These are phyloP conservation scores for Phytophthora pluvialis DNA, from an alignment of 352 stramenopile genomes.

Conservation along the genomic window DNA sequence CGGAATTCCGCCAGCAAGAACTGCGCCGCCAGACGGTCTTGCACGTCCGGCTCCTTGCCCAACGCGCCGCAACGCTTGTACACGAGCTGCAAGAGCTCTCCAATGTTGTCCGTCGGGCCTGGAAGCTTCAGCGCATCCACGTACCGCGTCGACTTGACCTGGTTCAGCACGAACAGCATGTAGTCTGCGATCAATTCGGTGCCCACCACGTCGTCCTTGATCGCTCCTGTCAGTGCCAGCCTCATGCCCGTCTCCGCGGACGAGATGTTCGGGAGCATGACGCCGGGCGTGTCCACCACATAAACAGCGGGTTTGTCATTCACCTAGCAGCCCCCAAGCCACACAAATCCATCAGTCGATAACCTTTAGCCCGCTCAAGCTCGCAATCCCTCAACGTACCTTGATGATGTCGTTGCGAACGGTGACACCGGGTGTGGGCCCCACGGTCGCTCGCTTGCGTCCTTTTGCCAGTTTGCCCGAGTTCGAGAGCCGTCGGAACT, in stretches of 20 bases:
- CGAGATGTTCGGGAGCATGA: slow-evolving; percentile 89
- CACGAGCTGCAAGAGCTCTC: slow-evolving; percentile 65
- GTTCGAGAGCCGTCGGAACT: slow-evolving; percentile 78
- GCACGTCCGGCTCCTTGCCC: slow-evolving; percentile 81
- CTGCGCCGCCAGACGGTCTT: slow-evolving; percentile 67
- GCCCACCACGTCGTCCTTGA: slow-evolving; percentile 89
- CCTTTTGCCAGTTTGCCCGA: slow-evolving; percentile 81
- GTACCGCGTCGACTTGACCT: slow-evolving; percentile 79
- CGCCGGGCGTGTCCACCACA: slow-evolving; percentile 89
- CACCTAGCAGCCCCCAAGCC: slow-evolving; percentile 43
- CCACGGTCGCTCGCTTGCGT: slow-evolving; percentile 82
- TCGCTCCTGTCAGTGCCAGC: slow-evolving; percentile 83
- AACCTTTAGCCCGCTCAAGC: slow-evolving; percentile 7
- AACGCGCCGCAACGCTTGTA: slow-evolving; percentile 75
- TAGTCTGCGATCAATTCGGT: slow-evolving; percentile 90
- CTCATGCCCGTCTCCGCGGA: slow-evolving; percentile 84
- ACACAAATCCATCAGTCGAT: slow-evolving; percentile 4
- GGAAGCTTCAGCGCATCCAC: slow-evolving; percentile 73
- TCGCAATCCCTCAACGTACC: slow-evolving; percentile 31
- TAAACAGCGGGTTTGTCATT: slow-evolving; percentile 89
- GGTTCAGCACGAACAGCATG: slow-evolving; percentile 89
- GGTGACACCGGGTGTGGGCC: slow-evolving; percentile 85
- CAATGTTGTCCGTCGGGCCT: slow-evolving; percentile 78
- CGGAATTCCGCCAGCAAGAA: slow-evolving; percentile 82
- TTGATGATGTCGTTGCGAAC: slow-evolving; percentile 91